A percentile compares a stretch with the other conserved stretches of the same genome.
These are phyloP conservation scores for Didymella keratinophila DNA, from an alignment of 2,329 filamentous ascomycete species.

Conservation along the genomic window DNA sequence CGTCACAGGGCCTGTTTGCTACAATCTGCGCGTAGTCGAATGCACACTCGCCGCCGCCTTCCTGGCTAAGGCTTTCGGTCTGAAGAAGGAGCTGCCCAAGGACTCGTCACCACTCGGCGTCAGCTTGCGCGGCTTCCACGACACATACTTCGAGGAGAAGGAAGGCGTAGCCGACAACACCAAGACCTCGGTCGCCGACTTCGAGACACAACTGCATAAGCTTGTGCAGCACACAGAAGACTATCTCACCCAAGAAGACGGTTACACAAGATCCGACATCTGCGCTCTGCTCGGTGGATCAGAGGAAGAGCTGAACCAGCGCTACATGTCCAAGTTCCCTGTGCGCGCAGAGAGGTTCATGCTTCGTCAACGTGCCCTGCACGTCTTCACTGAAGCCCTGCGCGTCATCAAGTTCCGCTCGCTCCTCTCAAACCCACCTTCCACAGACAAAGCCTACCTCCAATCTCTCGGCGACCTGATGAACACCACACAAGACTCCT, in stretches of 20 bases:
- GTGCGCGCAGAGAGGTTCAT: slow-evolving; percentile 88
- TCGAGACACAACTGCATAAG: slow-evolving; percentile 71
- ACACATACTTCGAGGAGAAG: slow-evolving; percentile 73
- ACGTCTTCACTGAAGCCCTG: slow-evolving; percentile 89
- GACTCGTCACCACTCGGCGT: slow-evolving; percentile 85
- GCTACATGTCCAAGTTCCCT: slow-evolving; percentile 87
- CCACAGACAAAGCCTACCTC: slow-evolving; percentile 70
- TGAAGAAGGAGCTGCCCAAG: slow-evolving; percentile 68
- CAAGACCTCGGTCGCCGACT: slow-evolving; percentile 54
- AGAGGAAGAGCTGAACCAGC: slow-evolving; percentile 74
- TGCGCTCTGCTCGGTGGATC: slow-evolving; percentile 73
- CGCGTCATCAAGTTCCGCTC: slow-evolving; percentile 85
- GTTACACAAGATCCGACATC: slow-evolving; percentile 89
- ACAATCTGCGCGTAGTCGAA: slow-evolving; percentile 96
- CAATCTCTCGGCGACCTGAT: slow-evolving; percentile 78
- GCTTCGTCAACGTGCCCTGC: slow-evolving; percentile 84
- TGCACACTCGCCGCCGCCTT: slow-evolving; percentile 84
- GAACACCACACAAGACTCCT: slow-evolving; percentile 89
- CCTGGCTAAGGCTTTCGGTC: slow-evolving; percentile 65
- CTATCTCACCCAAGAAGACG: slow-evolving; percentile 78
- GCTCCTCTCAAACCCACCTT: slow-evolving; percentile 64
- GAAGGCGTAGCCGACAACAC: slow-evolving; percentile 58
- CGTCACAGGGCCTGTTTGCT: slow-evolving; percentile 90
- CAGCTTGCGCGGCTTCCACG: slow-evolving; percentile 86
- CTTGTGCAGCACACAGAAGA: slow-evolving; percentile 74